A percentile compares a stretch with the other conserved stretches of the same genome.
These are phyloP conservation scores for Solanum sitiens DNA, from an alignment of 257 asterid genomes.

Conservation along the genomic window DNA sequence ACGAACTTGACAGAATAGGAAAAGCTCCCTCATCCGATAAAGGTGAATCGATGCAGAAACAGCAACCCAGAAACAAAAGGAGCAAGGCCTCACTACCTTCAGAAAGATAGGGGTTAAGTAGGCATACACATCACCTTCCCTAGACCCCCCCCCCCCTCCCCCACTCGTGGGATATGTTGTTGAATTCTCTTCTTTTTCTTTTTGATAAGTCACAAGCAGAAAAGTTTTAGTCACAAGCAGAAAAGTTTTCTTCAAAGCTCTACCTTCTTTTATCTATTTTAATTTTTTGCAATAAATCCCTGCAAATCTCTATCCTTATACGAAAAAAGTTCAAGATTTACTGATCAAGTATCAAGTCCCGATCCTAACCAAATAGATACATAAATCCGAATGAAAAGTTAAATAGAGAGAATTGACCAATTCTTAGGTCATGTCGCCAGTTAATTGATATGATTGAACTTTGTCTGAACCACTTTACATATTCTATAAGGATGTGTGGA, in stretches of 20 bases:
- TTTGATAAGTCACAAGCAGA: neutral
- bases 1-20: neutral
- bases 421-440: neutral
- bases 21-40: neutral
- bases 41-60: neutral
- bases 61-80: neutral
- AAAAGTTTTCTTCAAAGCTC: neutral
- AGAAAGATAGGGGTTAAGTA: neutral
- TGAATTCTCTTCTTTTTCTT: neutral
- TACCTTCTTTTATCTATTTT: neutral
- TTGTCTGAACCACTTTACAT: neutral
- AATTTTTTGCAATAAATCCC: neutral
- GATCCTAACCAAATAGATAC: neutral
- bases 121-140: neutral
- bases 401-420: neutral
- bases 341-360: neutral
- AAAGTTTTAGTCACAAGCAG: neutral
- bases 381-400: neutral
- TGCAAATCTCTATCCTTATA: neutral
- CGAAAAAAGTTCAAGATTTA: neutral
- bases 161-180: neutral
- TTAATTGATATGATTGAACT: neutral
- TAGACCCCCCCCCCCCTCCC: neutral
- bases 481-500: too few species aligned
- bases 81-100: neutral